Conservation (phyloP, 371 early-diverging fungal genomes). For the Mucor plumbeus region DNA sequence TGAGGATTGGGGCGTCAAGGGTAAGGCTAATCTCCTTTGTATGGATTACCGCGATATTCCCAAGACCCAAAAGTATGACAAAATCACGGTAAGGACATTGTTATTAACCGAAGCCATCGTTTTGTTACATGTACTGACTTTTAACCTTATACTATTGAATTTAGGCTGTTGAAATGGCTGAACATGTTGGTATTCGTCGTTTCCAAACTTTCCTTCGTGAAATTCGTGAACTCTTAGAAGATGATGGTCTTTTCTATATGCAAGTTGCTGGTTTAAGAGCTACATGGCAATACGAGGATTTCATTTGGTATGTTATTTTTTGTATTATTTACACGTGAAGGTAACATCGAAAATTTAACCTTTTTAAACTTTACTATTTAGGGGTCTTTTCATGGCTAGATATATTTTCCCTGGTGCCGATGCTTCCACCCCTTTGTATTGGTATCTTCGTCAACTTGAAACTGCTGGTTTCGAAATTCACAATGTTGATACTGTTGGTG, state of each 20-base stretch:
- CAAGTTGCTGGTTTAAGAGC: constrained; percentile 96
- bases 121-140: constrained; percentile 10
- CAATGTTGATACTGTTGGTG: constrained; percentile 90
- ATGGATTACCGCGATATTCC: constrained; percentile 98
- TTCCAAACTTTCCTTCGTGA: constrained; percentile 92
- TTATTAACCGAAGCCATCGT: constrained; percentile 3
- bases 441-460: constrained; percentile 92
- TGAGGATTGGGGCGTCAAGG: constrained; percentile 80
- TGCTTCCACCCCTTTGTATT: constrained; percentile 94
- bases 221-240: constrained; percentile 92
- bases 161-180: constrained; percentile 94
- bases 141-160: neutral
- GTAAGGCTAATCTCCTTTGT: constrained; percentile 81
- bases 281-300: constrained; percentile 89
- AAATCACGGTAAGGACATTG: constrained; percentile 72
- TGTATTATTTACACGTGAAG: neutral
- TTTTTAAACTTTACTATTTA: constrained; percentile 40
- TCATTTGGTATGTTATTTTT: constrained; percentile 63
- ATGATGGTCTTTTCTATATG: constrained; percentile 96
- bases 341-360: neutral
- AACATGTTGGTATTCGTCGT: constrained; percentile 95
- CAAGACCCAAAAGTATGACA: constrained; percentile 82
- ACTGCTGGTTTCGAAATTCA: constrained; percentile 92
- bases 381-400: constrained; percentile 97
- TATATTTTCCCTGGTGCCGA: constrained; percentile 99